Evolutionary conservation across 2,329 filamentous ascomycete genomes (phyloP), one percentile per base, ranked within the genome.

Genomic region (Alternaria metachromatica): DNA sequence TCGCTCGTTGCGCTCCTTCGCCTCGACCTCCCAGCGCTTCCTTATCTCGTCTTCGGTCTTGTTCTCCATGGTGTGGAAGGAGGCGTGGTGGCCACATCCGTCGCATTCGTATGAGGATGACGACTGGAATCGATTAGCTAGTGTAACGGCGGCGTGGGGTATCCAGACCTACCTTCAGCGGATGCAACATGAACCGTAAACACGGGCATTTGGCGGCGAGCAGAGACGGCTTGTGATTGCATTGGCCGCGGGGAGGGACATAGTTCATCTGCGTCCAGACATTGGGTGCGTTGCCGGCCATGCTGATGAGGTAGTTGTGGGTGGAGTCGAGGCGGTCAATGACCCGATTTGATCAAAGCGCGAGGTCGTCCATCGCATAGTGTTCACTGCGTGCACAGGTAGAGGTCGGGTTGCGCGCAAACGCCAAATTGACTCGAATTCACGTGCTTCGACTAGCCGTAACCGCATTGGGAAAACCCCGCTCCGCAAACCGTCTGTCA

Each of bases 121-220:
- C 11, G 81, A 81, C 83, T 80, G 45, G 15, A 26, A 8, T 66
- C 5, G 28, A 33, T 33, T 26, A 48, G 13, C 21, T n/a, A 15
- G 12, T 20, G 9, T 10, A 18, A 5, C 18, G 43, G 10, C 4
- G 21, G 43, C 5, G 25, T 46, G 5, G 4, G 4, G 18, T 26
- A 1, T 2, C 7, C 28, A 13, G 30, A 26, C 69, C 53, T 71
- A 83, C 85, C 77, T 87, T 87, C 46, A 87, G 78, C 0, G 86
- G 86, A 74, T 87, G 86, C 7, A 86, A 74, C 86, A 87, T 87
- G 78, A 87, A 87, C 18, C 86, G 81, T 45, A 86, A 75, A 71
- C 86, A 87, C 5, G 85, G 80, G 67, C 86, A 87, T 55, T 76
- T 81, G 2, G 82, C 72, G 3, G 79, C 81, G 30, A 86, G 73